A percentile compares a stretch with the other conserved stretches of the same genome.
Evolutionary conservation across 306 rosid species (phyloP).

Genomic region (Dalbergia cochinchinensis): DNA sequence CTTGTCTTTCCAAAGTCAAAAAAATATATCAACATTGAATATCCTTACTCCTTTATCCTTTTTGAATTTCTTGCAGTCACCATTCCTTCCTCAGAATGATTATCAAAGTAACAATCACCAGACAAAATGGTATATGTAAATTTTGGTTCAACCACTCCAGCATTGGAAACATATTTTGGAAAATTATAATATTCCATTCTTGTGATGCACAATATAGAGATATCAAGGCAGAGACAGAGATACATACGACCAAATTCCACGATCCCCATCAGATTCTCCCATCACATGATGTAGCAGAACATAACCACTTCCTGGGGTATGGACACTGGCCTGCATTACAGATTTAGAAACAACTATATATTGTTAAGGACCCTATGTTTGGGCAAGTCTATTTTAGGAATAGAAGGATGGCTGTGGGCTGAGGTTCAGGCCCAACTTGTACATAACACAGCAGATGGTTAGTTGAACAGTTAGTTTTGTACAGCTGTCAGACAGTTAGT

Average conservation of each 20-base stretch:
- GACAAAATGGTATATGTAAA: constrained; percentile 12
- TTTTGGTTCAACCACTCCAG: constrained; percentile 24
- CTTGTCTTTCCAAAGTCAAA: no score
- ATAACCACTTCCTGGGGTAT: constrained; percentile 97
- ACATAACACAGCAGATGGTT: no score
- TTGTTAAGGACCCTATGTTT: no score
- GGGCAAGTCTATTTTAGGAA: no score
- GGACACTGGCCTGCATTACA: constrained; percentile 74
- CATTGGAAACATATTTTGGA: constrained; percentile 39
- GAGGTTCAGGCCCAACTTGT: no score
- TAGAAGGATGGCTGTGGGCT: no score
- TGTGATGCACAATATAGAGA: constrained; percentile 44
- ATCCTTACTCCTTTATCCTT: not conserved
- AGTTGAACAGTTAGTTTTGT: no score
- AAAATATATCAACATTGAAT: no score
- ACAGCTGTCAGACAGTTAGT: no score
- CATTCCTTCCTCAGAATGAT: constrained; percentile 26
- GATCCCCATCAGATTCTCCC: constrained; percentile 97
- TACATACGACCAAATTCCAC: constrained; percentile 97
- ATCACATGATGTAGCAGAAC: constrained; percentile 96
- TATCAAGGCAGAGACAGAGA: constrained; percentile 48
- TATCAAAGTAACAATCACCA: not conserved
- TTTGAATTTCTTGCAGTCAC: constrained; percentile 11
- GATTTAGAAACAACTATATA: constrained; percentile 16
- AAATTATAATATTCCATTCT: constrained; percentile 41